Evolutionary conservation across 768 basidiomycete species (phyloP).

Genomic region (Boletus reticulatus): DNA sequence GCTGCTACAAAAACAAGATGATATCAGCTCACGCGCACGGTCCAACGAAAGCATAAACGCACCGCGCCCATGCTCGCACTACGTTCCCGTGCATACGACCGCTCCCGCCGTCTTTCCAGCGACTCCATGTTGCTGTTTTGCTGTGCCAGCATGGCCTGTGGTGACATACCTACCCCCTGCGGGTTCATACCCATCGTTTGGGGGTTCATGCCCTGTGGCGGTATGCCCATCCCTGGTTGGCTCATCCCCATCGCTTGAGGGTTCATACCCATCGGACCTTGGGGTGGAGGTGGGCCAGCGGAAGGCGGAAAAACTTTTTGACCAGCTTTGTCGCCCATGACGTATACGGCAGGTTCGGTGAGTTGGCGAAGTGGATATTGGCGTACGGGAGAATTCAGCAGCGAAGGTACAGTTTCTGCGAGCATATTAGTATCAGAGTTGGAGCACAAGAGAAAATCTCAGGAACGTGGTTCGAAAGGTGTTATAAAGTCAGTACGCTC

Average conservation of each 20-base stretch:
- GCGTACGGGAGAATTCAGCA: conserved; percentile 62
- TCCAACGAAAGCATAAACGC: conserved; percentile 15
- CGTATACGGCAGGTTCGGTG: conserved; percentile 66
- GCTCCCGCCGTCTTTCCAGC: conserved; percentile 59
- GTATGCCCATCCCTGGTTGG: conserved; percentile 23
- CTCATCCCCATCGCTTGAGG: conserved; percentile 25
- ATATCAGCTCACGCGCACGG: background rate
- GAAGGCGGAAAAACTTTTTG: conserved; percentile 54
- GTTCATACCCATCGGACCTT: conserved; percentile 25
- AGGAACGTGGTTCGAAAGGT: background rate
- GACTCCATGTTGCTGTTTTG: conserved; percentile 73
- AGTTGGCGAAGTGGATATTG: conserved; percentile 66
- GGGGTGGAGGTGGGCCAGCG: conserved; percentile 31
- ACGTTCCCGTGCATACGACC: conserved; percentile 53
- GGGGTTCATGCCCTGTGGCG: conserved; percentile 26
- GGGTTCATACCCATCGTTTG: conserved; percentile 22
- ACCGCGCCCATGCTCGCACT: conserved; percentile 42
- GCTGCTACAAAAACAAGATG: conserved; percentile 20
- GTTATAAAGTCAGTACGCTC: background rate
- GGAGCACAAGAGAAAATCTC: conserved; percentile 3
- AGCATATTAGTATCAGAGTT: conserved; percentile 8
- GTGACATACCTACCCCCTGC: conserved; percentile 30
- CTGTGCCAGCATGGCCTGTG: conserved; percentile 67
- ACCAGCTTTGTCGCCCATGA: conserved; percentile 70
- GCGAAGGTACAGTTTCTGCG: conserved; percentile 56